Conservation (phyloP, 176 grass and related monocot species). For the Aechmea fasciata region DNA sequence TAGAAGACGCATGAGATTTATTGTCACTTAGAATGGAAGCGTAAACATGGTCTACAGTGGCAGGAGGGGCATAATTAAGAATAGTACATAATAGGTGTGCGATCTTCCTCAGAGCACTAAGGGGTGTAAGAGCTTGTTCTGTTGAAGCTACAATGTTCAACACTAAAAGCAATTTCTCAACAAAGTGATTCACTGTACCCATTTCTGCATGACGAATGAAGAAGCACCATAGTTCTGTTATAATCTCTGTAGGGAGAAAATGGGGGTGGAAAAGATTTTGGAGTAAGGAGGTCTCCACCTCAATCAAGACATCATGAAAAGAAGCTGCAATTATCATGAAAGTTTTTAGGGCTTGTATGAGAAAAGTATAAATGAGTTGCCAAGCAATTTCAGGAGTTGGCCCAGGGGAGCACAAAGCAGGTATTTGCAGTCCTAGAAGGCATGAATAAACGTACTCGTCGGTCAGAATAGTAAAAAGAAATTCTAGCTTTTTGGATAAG, state of each 20-base stretch:
- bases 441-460: constrained; percentile 57
- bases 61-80: constrained; percentile 53
- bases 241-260: constrained; percentile 67
- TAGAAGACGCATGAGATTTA: constrained; percentile 32
- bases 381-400: constrained; percentile 43
- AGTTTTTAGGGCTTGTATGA: constrained; percentile 64
- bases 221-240: constrained; percentile 81
- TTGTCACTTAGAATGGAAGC: constrained; percentile 35
- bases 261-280: constrained; percentile 72
- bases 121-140: constrained; percentile 40
- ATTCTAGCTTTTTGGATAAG: constrained; percentile 63
- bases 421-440: constrained; percentile 72
- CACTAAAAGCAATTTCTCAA: constrained; percentile 43
- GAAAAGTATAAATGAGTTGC: constrained; percentile 61
- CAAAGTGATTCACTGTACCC: constrained; percentile 32
- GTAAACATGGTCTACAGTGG: constrained; percentile 57
- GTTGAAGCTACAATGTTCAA: constrained; percentile 48
- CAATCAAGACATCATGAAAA: constrained; percentile 57
- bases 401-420: constrained; percentile 29
- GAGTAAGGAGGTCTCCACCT: constrained; percentile 59
- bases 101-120: constrained; percentile 46
- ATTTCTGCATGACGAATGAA: constrained; percentile 54
- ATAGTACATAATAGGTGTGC: constrained; percentile 42
- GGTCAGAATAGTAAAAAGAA: constrained; percentile 43
- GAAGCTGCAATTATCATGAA: constrained; percentile 57